Conservation (phyloP, 129 eudicot genomes). For the Oenanthe sinensis region DNA sequence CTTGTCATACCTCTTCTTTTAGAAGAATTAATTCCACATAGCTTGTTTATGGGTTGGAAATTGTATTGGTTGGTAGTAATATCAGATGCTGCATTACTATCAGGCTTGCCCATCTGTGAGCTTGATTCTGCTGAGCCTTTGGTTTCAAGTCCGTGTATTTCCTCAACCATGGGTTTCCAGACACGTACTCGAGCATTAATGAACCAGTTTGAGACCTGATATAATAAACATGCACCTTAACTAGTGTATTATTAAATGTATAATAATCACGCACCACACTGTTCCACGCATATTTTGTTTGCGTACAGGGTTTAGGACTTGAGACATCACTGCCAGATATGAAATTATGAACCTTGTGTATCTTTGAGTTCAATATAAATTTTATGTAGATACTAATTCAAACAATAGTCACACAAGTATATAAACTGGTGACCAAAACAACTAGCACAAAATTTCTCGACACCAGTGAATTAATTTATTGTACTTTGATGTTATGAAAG, state of each 20-base stretch:
- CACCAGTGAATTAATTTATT: background rate
- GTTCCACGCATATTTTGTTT: background rate
- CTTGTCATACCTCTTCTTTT: slow-evolving; percentile 17
- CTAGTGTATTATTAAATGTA: background rate
- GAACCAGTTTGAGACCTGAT: slow-evolving; percentile 83
- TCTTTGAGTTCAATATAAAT: background rate
- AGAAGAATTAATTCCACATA: slow-evolving; percentile 22
- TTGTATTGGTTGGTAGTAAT: slow-evolving; percentile 16
- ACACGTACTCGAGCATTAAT: slow-evolving; percentile 77
- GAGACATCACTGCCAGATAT: background rate
- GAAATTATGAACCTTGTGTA: background rate
- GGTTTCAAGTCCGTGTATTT: slow-evolving; percentile 67
- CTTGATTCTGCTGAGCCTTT: slow-evolving; percentile 39
- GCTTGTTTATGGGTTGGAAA: slow-evolving; percentile 15
- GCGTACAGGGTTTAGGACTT: background rate
- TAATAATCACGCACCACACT: background rate
- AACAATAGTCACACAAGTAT: background rate
- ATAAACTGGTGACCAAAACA: background rate
- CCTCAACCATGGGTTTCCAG: slow-evolving; percentile 96
- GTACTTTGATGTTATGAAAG: background rate
- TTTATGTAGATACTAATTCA: background rate
- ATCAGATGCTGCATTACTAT: slow-evolving; percentile 15
- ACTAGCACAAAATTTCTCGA: background rate
- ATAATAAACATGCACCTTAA: background rate
- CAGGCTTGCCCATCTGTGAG: slow-evolving; percentile 16